A percentile compares a stretch with the other conserved stretches of the same genome.
Conservation (phyloP, 192 early-diverging fungal species). For the Pilobolus umbonatus region DNA sequence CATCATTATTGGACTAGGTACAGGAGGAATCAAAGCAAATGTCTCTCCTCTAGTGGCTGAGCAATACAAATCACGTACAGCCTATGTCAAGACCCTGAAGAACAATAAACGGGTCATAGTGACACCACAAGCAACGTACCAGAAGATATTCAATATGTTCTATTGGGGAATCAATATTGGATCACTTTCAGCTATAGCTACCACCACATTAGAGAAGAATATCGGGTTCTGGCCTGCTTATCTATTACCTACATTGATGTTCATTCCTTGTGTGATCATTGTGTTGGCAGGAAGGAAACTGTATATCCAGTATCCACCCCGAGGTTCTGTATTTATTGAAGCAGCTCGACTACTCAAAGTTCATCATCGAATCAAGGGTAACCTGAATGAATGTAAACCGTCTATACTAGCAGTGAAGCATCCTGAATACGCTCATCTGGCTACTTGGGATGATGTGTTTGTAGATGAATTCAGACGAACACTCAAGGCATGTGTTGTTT, state of each 20-base stretch:
- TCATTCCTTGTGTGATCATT: conserved; percentile 46
- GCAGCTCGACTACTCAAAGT: conserved; percentile 26
- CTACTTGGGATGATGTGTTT: conserved; percentile 71
- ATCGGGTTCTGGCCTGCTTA: conserved; percentile 58
- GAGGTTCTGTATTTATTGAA: conserved; percentile 56
- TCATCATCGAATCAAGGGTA: conserved; percentile 34
- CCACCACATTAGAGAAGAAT: conserved; percentile 57
- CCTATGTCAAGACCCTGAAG: conserved; percentile 56
- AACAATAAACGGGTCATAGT: conserved; percentile 60
- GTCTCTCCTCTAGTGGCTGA: conserved; percentile 47
- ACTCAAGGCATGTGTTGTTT: conserved; percentile 63
- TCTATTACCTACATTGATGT: conserved; percentile 43
- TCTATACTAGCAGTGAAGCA: conserved; percentile 37
- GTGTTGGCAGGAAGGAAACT: conserved; percentile 47
- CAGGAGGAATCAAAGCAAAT: conserved; percentile 70
- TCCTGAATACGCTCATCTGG: conserved; percentile 17
- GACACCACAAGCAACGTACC: conserved; percentile 63
- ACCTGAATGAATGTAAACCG: conserved; percentile 57
- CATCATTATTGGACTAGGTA: conserved; percentile 68
- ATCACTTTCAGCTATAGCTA: conserved; percentile 55
- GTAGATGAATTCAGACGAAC: conserved; percentile 62
- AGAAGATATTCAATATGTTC: conserved; percentile 83
- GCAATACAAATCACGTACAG: conserved; percentile 50
- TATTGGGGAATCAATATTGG: conserved; percentile 77
- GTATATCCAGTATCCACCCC: conserved; percentile 52